These are phyloP conservation scores for Smallanthus sonchifolius DNA, from an alignment of 129 eudicot species.

Conservation along the genomic window DNA sequence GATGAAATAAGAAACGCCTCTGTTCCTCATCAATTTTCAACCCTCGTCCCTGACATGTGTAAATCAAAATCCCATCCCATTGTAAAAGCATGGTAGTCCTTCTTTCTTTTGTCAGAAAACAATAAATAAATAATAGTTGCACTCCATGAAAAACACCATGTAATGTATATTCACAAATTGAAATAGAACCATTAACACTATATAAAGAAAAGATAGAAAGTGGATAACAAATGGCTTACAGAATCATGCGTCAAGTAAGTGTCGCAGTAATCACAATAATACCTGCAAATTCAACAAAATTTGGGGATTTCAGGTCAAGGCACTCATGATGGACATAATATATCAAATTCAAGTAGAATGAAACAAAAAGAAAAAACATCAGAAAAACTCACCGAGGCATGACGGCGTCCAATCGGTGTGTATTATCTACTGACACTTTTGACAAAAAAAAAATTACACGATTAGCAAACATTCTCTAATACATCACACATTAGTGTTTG, in stretches of 20 bases:
- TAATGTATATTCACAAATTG: neutral
- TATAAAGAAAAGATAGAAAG: neutral
- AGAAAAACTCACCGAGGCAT: slow-evolving; percentile 38
- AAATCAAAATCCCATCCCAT: neutral
- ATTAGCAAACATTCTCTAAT: slow-evolving; percentile 1
- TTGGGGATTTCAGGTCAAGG: neutral
- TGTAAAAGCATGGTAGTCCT: neutral
- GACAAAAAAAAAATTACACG: neutral
- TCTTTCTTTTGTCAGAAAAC: neutral
- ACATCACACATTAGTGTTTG: too few relatives aligned
- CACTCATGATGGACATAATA: neutral
- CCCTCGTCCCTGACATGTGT: neutral
- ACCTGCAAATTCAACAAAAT: slow-evolving; percentile 44
- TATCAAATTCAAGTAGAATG: neutral
- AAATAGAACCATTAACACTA: neutral
- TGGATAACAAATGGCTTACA: slow-evolving; percentile 33
- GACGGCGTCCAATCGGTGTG: neutral
- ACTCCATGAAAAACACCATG: neutral
- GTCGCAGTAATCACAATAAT: slow-evolving; percentile 88
- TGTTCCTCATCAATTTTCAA: neutral
- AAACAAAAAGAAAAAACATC: neutral
- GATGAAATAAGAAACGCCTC: neutral
- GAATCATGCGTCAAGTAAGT: slow-evolving; percentile 96
- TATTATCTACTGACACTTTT: slow-evolving; percentile 19
- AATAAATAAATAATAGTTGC: neutral